Percentiles rank a stretch among this genome's conserved stretches.
Evolutionary conservation across 164 flowering plant genomes (phyloP).

Genomic region (Magnolia changhungtana): DNA sequence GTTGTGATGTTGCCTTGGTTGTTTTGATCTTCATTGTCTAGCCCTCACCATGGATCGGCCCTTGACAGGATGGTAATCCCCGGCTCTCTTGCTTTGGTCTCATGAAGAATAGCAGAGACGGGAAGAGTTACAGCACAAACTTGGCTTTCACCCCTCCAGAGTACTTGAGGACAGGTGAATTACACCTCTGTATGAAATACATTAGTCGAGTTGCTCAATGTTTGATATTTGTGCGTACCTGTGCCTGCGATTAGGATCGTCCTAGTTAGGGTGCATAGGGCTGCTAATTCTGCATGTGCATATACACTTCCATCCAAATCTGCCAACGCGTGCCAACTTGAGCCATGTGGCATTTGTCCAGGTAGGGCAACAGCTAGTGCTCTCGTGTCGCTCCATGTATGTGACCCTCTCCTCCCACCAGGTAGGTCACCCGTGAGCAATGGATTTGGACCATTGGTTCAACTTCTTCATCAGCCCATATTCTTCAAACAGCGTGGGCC

Average conservation of each 20-base stretch:
- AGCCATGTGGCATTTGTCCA: not conserved
- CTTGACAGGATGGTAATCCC: slow-evolving; percentile 55
- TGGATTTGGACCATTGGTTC: too few species aligned
- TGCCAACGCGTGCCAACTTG: not conserved
- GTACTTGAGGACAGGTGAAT: slow-evolving; percentile 52
- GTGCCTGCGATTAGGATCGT: not conserved
- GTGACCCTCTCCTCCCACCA: too few species aligned
- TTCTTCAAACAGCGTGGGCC: too few species aligned
- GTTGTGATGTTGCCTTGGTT: not conserved
- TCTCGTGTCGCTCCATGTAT: too few species aligned
- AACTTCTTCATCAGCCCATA: too few species aligned
- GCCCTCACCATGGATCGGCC: slow-evolving; percentile 13
- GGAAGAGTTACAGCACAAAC: slow-evolving; percentile 61
- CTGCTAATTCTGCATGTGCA: not conserved
- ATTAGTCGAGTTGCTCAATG: not conserved
- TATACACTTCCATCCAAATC: not conserved
- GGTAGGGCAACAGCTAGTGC: not conserved
- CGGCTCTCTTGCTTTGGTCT: slow-evolving; percentile 66
- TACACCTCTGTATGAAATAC: not conserved
- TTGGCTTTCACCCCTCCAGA: slow-evolving; percentile 65
- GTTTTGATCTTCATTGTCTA: slow-evolving; percentile 4
- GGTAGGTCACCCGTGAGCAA: too few species aligned
- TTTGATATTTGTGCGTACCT: not conserved
- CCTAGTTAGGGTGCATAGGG: not conserved
- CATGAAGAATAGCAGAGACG: slow-evolving; percentile 66